These are phyloP conservation scores for Ulota crispa DNA, from an alignment of 225 moss, liverwort and hornwort species.

Conservation along the genomic window DNA sequence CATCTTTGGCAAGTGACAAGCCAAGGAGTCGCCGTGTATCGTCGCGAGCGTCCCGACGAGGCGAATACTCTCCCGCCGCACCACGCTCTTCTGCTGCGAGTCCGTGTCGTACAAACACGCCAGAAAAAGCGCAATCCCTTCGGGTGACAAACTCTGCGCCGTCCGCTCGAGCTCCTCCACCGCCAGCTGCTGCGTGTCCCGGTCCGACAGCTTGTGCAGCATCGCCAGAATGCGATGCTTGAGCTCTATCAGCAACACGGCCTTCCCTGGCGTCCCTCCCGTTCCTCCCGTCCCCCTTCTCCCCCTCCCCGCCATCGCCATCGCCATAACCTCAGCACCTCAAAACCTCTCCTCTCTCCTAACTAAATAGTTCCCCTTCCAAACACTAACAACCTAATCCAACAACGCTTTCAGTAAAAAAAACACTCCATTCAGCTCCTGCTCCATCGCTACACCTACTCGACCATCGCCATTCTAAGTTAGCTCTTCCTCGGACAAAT, in stretches of 20 bases:
- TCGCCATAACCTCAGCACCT: constrained; percentile 19
- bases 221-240: constrained; percentile 97
- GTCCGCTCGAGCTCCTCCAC: constrained; percentile 94
- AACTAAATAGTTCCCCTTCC: background rate
- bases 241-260: constrained; percentile 80
- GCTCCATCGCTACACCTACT: constrained; percentile 14
- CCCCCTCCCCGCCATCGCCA: constrained; percentile 47
- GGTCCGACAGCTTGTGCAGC: constrained; percentile 92
- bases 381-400: background rate
- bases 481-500: background rate
- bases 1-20: constrained; percentile 82
- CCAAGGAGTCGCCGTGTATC: constrained; percentile 72
- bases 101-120: constrained; percentile 93
- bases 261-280: constrained; percentile 43
- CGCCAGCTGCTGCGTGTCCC: constrained; percentile 96
- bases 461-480: background rate
- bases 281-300: constrained; percentile 18
- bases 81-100: constrained; percentile 97
- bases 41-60: constrained; percentile 83
- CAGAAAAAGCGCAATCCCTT: constrained; percentile 81
- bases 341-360: too few species aligned
- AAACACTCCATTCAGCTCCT: background rate
- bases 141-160: constrained; percentile 67
- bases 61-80: constrained; percentile 82
- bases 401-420: background rate